Conservation (phyloP, 2,329 filamentous ascomycete genomes). For the Penicillium sp. region DNA sequence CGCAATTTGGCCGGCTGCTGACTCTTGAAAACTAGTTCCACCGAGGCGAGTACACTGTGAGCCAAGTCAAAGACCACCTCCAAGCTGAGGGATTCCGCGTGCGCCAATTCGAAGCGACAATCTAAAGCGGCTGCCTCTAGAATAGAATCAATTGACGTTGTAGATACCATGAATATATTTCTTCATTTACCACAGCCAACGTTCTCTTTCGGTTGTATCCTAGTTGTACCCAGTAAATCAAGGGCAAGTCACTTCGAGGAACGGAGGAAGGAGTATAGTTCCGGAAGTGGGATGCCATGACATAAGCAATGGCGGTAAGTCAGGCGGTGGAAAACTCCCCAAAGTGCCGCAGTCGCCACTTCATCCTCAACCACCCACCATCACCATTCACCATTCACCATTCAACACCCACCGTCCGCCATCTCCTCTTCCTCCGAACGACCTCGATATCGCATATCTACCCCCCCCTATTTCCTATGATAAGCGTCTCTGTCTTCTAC, state of each 20-base stretch:
- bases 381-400: neutral
- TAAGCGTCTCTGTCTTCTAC: neutral
- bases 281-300: no score
- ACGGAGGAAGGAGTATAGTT: no score
- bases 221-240: no score
- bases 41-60: conserved; percentile 90
- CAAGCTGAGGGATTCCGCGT: conserved; percentile 73
- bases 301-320: no score
- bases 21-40: conserved; percentile 68
- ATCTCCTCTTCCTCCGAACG: neutral
- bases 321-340: no score
- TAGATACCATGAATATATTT: neutral
- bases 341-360: neutral
- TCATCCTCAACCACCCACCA: neutral
- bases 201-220: no score
- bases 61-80: conserved; percentile 87
- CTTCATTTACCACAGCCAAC: no score
- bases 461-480: neutral
- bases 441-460: neutral
- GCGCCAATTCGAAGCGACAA: conserved; percentile 69
- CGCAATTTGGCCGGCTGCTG: neutral
- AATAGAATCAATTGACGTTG: neutral
- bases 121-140: conserved; percentile 10
- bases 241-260: no score
- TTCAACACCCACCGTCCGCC: neutral